Conservation (phyloP, 441 rosid genomes). For the Mallotus japonicus region DNA sequence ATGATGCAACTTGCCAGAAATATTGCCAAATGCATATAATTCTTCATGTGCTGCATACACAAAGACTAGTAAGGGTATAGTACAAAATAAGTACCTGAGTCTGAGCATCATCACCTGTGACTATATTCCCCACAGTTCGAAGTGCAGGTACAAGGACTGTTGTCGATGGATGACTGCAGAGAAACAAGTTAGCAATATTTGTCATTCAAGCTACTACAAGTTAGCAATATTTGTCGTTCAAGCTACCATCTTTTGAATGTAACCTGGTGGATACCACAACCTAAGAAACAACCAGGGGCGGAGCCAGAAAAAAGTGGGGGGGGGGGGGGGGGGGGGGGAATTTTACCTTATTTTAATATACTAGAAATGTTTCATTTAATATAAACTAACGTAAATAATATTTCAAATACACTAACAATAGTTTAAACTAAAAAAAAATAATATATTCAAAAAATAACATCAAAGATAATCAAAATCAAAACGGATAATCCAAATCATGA, state of each 20-base stretch:
- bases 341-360: no score
- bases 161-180: constrained; percentile 19
- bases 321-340: no score
- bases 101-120: constrained; percentile 40
- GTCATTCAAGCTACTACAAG: neutral
- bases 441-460: no score
- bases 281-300: neutral
- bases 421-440: no score
- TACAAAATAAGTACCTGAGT: constrained; percentile 10
- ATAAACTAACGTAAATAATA: no score
- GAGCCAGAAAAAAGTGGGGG: no score
- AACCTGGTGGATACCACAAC: neutral
- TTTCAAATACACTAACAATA: no score
- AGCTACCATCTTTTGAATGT: neutral
- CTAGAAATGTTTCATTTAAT: no score
- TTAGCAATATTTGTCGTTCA: neutral
- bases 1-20: neutral
- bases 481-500: no score
- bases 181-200: neutral
- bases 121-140: constrained; percentile 40
- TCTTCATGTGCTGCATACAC: neutral
- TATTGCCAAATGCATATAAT: neutral
- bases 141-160: constrained; percentile 20
- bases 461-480: no score
- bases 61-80: neutral